Base-by-base conservation (phyloP, 768 basidiomycete genomes). In the Panus rudis region DNA sequence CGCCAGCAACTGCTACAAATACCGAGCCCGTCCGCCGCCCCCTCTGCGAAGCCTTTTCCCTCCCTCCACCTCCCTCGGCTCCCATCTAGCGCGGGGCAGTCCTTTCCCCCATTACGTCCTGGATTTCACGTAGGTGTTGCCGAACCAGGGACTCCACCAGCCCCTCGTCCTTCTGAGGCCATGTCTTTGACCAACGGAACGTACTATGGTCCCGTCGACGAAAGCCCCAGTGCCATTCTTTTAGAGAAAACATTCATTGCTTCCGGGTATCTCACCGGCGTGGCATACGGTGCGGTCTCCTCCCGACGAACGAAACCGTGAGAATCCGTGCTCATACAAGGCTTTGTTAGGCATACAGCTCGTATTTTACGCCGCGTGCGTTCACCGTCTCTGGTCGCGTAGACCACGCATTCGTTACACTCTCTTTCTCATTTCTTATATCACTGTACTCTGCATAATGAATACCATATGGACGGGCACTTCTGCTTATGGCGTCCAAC, bases 401-500 rank as follows among this genome's bases (percentile, higher is more conserved):
- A 17, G 16, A 17, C 33, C 33, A 6, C 33, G 33, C n/a, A 8
- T 20, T 20, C 33, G 33, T 8, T 35, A 16, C 33, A 35, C 8
- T 7, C 16, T 8, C 33, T 35, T 35, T 20, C 33, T 35, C 33
- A 14, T 35, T 7, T 14, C 8, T 7, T 35, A 35, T 20, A 35
- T 35, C 16, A 35, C 33, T 7, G 21, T 35, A 7, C 33, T 35
- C n/a, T 35, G 33, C 16, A 20, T 20, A 8, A 35, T 35, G 33
- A 35, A 35, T 20, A 35, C 33, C 10, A 35, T 35, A 7, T 35
- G 33, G 33, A 35, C 33, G 6, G 33, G n/a, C 6, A 35, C 33
- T 7, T 35, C 33, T 7, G 33, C 33, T 14, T 35, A 16, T 20
- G 33, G 33, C 34, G 40, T 22, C 2, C 42, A 54, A 39, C 47